phyloP scores from a whole-genome alignment of 352 stramenopile genomes.

The Pythium biforme region DNA sequence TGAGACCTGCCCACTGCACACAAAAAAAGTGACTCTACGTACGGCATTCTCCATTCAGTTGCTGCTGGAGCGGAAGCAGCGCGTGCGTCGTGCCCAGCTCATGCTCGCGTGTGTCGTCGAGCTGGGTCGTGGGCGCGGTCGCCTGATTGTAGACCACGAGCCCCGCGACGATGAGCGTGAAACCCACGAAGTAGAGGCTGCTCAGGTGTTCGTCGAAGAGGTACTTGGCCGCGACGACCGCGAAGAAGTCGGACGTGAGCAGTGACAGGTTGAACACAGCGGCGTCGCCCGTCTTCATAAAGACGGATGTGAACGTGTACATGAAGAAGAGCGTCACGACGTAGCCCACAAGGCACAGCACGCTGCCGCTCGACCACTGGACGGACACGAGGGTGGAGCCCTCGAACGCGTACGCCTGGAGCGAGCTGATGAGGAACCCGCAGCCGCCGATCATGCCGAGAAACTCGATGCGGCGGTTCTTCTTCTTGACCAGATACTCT shows the following conservation, averaged over 20 bases:
- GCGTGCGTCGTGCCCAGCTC: constrained; percentile 30
- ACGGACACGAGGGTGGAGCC: constrained; percentile 36
- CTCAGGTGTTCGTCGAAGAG: constrained; percentile 79
- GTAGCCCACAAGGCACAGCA: constrained; percentile 69
- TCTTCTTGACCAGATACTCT: constrained; percentile 85
- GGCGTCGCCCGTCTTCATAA: constrained; percentile 87
- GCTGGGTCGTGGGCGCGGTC: constrained; percentile 35
- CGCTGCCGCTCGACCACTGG: constrained; percentile 55
- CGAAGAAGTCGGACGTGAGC: constrained; percentile 95
- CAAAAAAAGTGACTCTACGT: background rate
- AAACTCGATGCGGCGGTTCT: constrained; percentile 88
- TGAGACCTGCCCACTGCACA: background rate
- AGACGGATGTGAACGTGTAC: constrained; percentile 89
- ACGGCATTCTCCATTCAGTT: too few species aligned
- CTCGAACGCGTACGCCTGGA: constrained; percentile 89
- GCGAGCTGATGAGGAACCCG: constrained; percentile 84
- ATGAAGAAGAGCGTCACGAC: constrained; percentile 86
- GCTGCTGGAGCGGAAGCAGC: constrained; percentile 11
- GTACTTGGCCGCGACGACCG: constrained; percentile 88
- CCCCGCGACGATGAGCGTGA: constrained; percentile 74
- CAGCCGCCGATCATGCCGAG: constrained; percentile 93
- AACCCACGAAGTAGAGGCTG: constrained; percentile 87
- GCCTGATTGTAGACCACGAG: constrained; percentile 76
- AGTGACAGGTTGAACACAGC: constrained; percentile 96
- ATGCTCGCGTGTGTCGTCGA: constrained; percentile 34